These are phyloP conservation scores for Biancaea sappan DNA, from an alignment of 306 rosid genomes.

Conservation along the genomic window DNA sequence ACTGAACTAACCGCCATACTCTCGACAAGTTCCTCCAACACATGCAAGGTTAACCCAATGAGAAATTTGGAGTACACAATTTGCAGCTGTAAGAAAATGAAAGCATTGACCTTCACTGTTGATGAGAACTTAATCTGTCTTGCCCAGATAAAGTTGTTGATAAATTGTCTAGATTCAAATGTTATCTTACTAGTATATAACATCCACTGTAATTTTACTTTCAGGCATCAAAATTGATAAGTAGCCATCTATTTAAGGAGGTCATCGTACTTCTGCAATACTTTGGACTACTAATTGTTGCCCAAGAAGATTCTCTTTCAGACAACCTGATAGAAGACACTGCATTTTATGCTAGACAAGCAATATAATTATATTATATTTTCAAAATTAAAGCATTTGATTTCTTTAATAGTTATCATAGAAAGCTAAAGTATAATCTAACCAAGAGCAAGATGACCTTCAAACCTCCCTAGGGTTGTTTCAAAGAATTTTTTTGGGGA, in stretches of 20 bases:
- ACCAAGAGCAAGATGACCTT: background rate
- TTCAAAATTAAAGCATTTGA: background rate
- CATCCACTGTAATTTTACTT: background rate
- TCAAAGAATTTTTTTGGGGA: background rate
- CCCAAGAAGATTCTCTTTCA: background rate
- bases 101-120: background rate
- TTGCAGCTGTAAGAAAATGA: background rate
- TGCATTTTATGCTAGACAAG: background rate
- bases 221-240: background rate
- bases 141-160: background rate
- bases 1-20: background rate
- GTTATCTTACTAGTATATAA: background rate
- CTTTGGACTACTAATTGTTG: background rate
- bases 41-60: slow-evolving; percentile 2
- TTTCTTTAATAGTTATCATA: background rate
- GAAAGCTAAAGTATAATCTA: slow-evolving; percentile 9
- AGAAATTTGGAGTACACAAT: background rate
- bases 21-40: background rate
- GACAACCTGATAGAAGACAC: background rate
- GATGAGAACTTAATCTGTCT: background rate
- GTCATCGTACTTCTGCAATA: background rate
- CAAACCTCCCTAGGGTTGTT: background rate
- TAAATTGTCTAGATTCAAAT: background rate
- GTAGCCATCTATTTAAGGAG: background rate
- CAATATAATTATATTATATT: background rate